phyloP scores from a whole-genome alignment of 2,329 filamentous ascomycete genomes.

The Cercospora sp. region DNA sequence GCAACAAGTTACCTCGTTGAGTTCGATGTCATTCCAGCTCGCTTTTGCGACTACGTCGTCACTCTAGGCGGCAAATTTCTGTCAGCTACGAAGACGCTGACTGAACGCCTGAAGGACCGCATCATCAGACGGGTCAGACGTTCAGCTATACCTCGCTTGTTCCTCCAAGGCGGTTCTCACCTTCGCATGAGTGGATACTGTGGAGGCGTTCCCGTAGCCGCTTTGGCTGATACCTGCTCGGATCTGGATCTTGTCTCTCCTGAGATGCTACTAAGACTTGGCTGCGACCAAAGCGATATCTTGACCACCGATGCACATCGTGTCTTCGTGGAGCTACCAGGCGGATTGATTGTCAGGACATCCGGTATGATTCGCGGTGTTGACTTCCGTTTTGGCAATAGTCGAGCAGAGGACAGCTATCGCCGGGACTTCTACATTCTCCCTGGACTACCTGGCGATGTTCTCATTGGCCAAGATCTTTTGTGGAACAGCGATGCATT shows the following conservation, averaged over 20 bases:
- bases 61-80: neutral
- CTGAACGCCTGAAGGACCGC: neutral
- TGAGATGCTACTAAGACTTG: neutral
- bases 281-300: neutral
- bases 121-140: neutral
- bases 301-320: neutral
- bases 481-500: neutral
- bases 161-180: neutral
- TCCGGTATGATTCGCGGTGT: neutral
- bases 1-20: neutral
- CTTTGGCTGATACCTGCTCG: too few relatives aligned
- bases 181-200: too few relatives aligned
- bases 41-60: neutral
- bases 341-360: neutral
- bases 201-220: too few relatives aligned
- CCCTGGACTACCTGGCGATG: neutral
- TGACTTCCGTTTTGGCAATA: neutral
- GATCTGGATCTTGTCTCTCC: neutral
- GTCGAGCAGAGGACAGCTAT: neutral
- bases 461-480: neutral
- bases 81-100: neutral
- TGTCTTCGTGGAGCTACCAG: neutral
- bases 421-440: neutral
- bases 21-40: neutral
- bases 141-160: accelerated